phyloP scores from a whole-genome alignment of 1,284 basidiomycete genomes.

The Heterobasidion irregulare region DNA sequence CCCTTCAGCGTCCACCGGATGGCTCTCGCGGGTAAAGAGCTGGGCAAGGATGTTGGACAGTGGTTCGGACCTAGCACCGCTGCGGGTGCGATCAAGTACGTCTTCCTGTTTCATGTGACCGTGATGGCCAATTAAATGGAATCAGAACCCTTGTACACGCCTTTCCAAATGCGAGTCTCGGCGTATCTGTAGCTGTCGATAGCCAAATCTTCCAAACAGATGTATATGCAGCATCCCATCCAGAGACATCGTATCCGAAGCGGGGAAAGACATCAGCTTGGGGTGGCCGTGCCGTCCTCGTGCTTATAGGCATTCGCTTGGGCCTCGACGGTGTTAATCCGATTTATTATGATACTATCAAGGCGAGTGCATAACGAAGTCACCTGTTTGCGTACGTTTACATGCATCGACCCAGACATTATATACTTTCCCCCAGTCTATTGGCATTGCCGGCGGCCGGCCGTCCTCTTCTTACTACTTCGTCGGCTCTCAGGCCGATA shows the following conservation, averaged over 20 bases:
- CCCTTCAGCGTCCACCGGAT: conserved; percentile 97
- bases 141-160: conserved; percentile 66
- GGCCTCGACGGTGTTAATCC: conserved; percentile 93
- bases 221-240: conserved; percentile 74
- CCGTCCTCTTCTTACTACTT: conserved; percentile 98
- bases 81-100: conserved; percentile 87
- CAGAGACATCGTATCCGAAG: conserved; percentile 25
- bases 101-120: conserved; percentile 5
- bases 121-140: background rate
- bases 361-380: conserved; percentile 40
- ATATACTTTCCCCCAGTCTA: conserved; percentile 91
- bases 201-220: conserved; percentile 82
- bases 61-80: conserved; percentile 99
- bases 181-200: conserved; percentile 80
- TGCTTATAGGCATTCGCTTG: conserved; percentile 82
- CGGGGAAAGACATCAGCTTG: conserved; percentile 38
- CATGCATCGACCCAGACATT: conserved; percentile 44
- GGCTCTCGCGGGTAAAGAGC: conserved; percentile 89
- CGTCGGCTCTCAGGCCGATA: conserved; percentile 85
- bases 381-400: background rate
- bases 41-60: conserved; percentile 93
- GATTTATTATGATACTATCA: conserved; percentile 90
- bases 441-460: conserved; percentile 93
- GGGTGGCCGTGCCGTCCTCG: conserved; percentile 81
- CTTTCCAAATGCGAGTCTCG: conserved; percentile 76